These are phyloP conservation scores for Aspergillus quadrilineatus DNA, from an alignment of 2,329 filamentous ascomycete genomes.

Conservation along the genomic window DNA sequence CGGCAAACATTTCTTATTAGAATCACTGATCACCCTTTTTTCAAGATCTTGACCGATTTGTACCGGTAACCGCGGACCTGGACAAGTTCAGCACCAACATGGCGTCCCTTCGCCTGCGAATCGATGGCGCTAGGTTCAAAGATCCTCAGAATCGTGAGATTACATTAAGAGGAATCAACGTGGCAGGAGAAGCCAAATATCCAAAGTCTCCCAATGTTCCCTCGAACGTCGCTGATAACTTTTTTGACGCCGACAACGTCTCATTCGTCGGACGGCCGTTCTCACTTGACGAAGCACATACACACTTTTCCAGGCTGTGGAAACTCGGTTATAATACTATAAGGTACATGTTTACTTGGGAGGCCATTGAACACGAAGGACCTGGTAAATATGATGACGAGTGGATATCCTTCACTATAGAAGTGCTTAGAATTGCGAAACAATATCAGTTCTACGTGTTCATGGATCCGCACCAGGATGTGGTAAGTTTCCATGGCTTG, in stretches of 20 bases:
- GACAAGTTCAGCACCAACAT: constrained; percentile 47
- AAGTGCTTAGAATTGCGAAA: constrained; percentile 78
- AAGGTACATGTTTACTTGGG: constrained; percentile 97
- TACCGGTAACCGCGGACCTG: not conserved
- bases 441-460: constrained; percentile 93
- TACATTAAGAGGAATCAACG: constrained; percentile 88
- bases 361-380: constrained; percentile 91
- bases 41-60: not conserved
- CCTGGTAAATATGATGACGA: constrained; percentile 91
- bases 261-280: constrained; percentile 89
- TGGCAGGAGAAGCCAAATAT: constrained; percentile 86
- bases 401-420: constrained; percentile 88
- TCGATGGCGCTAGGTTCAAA: constrained; percentile 82
- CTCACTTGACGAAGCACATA: constrained; percentile 73
- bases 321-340: constrained; percentile 95
- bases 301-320: constrained; percentile 81
- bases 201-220: constrained; percentile 78
- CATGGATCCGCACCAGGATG: constrained; percentile 98
- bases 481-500: constrained; percentile 57
- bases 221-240: constrained; percentile 73
- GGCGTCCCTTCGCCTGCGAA: constrained; percentile 72
- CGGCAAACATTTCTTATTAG: not conserved
- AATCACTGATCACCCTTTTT: not conserved
- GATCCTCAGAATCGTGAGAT: constrained; percentile 81
- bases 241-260: constrained; percentile 90